Evolutionary conservation across 2,329 filamentous ascomycete species (phyloP).

Genomic region (Xylariales sp.): DNA sequence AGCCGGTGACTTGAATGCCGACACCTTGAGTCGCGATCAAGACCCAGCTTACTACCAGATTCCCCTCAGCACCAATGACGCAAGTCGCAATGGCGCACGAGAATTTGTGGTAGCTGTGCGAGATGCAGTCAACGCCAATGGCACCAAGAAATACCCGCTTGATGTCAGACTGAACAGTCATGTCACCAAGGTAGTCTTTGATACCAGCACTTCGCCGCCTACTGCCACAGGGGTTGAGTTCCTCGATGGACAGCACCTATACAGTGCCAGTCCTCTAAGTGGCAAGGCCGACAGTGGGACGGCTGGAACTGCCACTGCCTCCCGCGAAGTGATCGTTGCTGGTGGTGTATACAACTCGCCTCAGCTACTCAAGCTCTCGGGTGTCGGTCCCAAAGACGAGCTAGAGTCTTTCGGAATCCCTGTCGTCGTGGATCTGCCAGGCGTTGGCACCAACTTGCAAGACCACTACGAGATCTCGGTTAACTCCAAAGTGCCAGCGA

Average conservation of each 20-base stretch:
- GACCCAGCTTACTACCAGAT: slow-evolving; percentile 51
- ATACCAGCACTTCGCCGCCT: slow-evolving; percentile 31
- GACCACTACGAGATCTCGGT: slow-evolving; percentile 48
- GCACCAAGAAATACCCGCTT: slow-evolving; percentile 49
- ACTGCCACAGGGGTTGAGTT: slow-evolving; percentile 45
- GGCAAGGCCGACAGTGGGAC: slow-evolving; percentile 27
- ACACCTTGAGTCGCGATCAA: slow-evolving; percentile 38
- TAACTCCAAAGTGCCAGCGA: slow-evolving; percentile 34
- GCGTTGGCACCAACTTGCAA: slow-evolving; percentile 54
- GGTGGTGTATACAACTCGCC: slow-evolving; percentile 51
- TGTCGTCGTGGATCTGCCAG: slow-evolving; percentile 47
- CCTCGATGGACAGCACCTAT: slow-evolving; percentile 40
- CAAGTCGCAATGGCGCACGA: slow-evolving; percentile 48
- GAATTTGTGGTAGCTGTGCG: slow-evolving; percentile 49
- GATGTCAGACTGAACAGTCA: slow-evolving; percentile 46
- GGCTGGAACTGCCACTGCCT: slow-evolving; percentile 31
- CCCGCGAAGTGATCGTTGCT: slow-evolving; percentile 44
- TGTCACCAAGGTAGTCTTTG: slow-evolving; percentile 41
- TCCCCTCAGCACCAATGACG: slow-evolving; percentile 48
- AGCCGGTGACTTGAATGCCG: slow-evolving; percentile 47
- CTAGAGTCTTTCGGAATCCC: slow-evolving; percentile 31
- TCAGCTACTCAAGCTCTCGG: slow-evolving; percentile 47
- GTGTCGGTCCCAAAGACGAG: slow-evolving; percentile 35
- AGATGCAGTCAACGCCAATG: slow-evolving; percentile 44
- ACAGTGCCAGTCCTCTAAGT: slow-evolving; percentile 37